phyloP scores from a whole-genome alignment of 2,329 filamentous ascomycete species.

The Ramularia collo-cygni region DNA sequence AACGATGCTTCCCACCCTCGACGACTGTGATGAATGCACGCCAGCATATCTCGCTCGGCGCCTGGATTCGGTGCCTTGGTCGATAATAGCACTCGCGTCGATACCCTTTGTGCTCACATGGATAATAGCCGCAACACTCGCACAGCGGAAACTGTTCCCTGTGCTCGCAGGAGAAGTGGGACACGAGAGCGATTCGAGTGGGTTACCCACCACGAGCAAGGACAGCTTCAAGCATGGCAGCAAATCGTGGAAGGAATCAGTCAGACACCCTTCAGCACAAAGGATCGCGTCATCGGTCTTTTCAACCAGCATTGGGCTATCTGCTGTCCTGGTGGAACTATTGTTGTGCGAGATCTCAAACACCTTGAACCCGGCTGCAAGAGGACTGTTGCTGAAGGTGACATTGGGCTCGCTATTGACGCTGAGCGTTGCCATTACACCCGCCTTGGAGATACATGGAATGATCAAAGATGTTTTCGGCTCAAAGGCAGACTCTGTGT shows the following conservation, averaged over 20 bases:
- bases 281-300: slow-evolving; percentile 53
- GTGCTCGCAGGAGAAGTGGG: slow-evolving; percentile 51
- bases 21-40: slow-evolving; percentile 52
- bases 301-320: slow-evolving; percentile 67
- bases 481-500: slow-evolving; percentile 56
- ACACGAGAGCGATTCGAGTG: slow-evolving; percentile 56
- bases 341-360: slow-evolving; percentile 81
- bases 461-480: slow-evolving; percentile 45
- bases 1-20: slow-evolving; percentile 29
- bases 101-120: slow-evolving; percentile 68
- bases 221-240: slow-evolving; percentile 37
- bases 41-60: slow-evolving; percentile 43
- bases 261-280: slow-evolving; percentile 26
- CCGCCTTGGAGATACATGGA: slow-evolving; percentile 66
- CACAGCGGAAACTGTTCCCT: slow-evolving; percentile 64
- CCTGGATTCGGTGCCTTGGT: slow-evolving; percentile 39
- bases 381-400: slow-evolving; percentile 59
- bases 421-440: slow-evolving; percentile 66
- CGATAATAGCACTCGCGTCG: slow-evolving; percentile 53
- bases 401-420: slow-evolving; percentile 66
- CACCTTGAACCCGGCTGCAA: slow-evolving; percentile 59
- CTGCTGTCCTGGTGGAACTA: slow-evolving; percentile 69
- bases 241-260: slow-evolving; percentile 12
- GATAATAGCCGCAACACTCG: slow-evolving; percentile 53
- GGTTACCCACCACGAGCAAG: slow-evolving; percentile 51